phyloP scores from a whole-genome alignment of 768 basidiomycete genomes.

The Filobasidium wieringae region DNA sequence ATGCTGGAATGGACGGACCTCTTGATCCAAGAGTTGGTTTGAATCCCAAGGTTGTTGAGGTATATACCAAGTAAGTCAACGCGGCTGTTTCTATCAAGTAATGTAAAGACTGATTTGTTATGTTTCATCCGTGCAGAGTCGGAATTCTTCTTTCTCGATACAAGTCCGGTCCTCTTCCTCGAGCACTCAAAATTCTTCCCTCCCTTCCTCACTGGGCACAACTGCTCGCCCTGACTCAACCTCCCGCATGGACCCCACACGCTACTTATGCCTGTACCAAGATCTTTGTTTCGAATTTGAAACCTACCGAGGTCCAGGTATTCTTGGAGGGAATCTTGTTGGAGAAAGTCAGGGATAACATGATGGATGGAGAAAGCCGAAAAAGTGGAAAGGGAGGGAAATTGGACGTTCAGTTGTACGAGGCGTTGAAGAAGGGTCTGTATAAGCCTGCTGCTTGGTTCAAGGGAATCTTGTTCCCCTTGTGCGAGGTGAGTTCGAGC shows the following conservation, averaged over 20 bases:
- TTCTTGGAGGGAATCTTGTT: slow-evolving; percentile 85
- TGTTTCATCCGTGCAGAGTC: slow-evolving; percentile 47
- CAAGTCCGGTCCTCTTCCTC: slow-evolving; percentile 86
- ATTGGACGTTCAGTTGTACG: slow-evolving; percentile 84
- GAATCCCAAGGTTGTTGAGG: slow-evolving; percentile 81
- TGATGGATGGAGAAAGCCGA: slow-evolving; percentile 46
- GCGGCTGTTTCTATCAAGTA: neutral
- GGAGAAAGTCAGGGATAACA: slow-evolving; percentile 79
- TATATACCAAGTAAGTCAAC: slow-evolving; percentile 70
- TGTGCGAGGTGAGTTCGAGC: slow-evolving; percentile 61
- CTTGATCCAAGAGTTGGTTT: slow-evolving; percentile 74
- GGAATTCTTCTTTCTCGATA: slow-evolving; percentile 75
- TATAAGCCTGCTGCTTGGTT: slow-evolving; percentile 98
- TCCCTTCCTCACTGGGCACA: slow-evolving; percentile 92
- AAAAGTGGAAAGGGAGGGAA: slow-evolving; percentile 47
- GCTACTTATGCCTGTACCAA: slow-evolving; percentile 87
- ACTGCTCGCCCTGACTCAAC: slow-evolving; percentile 79
- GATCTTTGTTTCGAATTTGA: slow-evolving; percentile 93
- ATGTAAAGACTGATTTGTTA: neutral
- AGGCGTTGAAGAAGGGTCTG: slow-evolving; percentile 76
- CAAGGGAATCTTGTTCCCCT: slow-evolving; percentile 91
- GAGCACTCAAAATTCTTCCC: slow-evolving; percentile 95
- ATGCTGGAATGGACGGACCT: slow-evolving; percentile 35
- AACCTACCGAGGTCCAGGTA: slow-evolving; percentile 82
- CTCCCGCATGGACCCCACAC: slow-evolving; percentile 90